Evolutionary conservation across 805 yeast genomes (phyloP).

Genomic region (Saccharomycopsis guyanensis): DNA sequence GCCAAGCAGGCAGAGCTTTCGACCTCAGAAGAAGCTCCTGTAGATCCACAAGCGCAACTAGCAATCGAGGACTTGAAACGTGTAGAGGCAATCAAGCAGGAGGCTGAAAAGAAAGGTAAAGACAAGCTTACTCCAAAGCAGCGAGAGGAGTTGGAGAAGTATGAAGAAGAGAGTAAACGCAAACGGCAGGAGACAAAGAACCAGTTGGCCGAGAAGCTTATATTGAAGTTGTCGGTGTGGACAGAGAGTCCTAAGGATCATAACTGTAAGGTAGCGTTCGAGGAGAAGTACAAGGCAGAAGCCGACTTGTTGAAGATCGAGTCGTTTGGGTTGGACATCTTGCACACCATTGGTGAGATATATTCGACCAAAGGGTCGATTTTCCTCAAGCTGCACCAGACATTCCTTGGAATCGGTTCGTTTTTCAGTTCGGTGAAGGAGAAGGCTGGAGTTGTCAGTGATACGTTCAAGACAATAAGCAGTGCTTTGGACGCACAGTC

Average conservation of each 20-base stretch:
- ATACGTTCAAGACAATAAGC: slow-evolving; percentile 61
- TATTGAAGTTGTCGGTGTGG: slow-evolving; percentile 44
- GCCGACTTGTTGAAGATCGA: slow-evolving; percentile 78
- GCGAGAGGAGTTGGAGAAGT: slow-evolving; percentile 47
- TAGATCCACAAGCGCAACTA: slow-evolving; percentile 27
- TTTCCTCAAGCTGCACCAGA: slow-evolving; percentile 54
- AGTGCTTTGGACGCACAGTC: slow-evolving; percentile 73
- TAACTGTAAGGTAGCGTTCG: slow-evolving; percentile 57
- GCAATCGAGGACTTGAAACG: slow-evolving; percentile 15
- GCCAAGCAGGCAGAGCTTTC: slow-evolving; percentile 50
- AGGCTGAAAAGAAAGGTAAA: slow-evolving; percentile 1
- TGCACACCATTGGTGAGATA: slow-evolving; percentile 67
- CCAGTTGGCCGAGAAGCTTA: slow-evolving; percentile 51
- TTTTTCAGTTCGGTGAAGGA: slow-evolving; percentile 64
- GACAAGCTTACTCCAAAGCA: slow-evolving; percentile 26
- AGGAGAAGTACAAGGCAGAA: slow-evolving; percentile 62
- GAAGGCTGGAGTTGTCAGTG: slow-evolving; percentile 65
- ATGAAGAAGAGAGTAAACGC: slow-evolving; percentile 67
- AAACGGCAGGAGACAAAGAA: slow-evolving; percentile 62
- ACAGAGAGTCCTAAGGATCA: slow-evolving; percentile 57
- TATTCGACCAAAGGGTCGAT: slow-evolving; percentile 60
- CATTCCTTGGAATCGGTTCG: slow-evolving; percentile 62
- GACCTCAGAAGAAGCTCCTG: slow-evolving; percentile 35
- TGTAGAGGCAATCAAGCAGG: slow-evolving; percentile 8
- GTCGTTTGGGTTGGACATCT: slow-evolving; percentile 75